Evolutionary conservation across 2,329 filamentous ascomycete species (phyloP), one percentile per base, ranked within the genome.

Genomic region (Talaromyces sp.): DNA sequence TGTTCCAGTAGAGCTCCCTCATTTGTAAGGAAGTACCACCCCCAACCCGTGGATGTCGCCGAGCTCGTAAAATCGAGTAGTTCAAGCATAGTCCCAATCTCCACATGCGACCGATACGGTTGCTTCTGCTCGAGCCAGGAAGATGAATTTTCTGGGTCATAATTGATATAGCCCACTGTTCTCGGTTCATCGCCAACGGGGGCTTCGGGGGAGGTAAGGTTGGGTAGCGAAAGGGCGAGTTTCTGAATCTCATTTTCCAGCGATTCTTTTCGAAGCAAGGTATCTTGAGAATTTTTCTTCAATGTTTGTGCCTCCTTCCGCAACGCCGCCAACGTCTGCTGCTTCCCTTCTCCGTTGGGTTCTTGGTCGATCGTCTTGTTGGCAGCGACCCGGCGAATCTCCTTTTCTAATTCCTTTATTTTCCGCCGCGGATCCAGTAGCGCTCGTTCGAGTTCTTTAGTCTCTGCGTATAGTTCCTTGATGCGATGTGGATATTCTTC

Each of bases 11-110:
- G 84, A 0, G 92, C 92, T 8, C 86, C 94, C 68, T 96, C 92
- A 69, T 93, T 90, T n/a, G 90, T 80, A 10, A 99, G 84, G 74
- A 91, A 97, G 77, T 99, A 99, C 90, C 91, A 99, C 1, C 94
- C 94, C 93, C 93, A 99, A 37, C 94, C 94, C 3, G 88, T 89
- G 1, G 90, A 87, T n/a, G 83, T 85, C 1, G 87, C 87, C 5
- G 91, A 91, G 60, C 83, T 86, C 5, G 88, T 80, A 69, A 99
- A 97, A 76, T 99, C 93, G 53, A 99, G 80, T n/a, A 99, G 81
- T 35, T 87, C 86, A n/a, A 99, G 83, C 68, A 91, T 84, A 4
- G 85, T 80, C 33, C 94, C 94, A 65, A 99, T 93, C 64, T 93
- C 83, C 7, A 94, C 88, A 72, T 97, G 92, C 0, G 89, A 93